These are phyloP conservation scores for Lecanoromycetidae sp. DNA, from an alignment of 2,329 filamentous ascomycete genomes.

Conservation along the genomic window DNA sequence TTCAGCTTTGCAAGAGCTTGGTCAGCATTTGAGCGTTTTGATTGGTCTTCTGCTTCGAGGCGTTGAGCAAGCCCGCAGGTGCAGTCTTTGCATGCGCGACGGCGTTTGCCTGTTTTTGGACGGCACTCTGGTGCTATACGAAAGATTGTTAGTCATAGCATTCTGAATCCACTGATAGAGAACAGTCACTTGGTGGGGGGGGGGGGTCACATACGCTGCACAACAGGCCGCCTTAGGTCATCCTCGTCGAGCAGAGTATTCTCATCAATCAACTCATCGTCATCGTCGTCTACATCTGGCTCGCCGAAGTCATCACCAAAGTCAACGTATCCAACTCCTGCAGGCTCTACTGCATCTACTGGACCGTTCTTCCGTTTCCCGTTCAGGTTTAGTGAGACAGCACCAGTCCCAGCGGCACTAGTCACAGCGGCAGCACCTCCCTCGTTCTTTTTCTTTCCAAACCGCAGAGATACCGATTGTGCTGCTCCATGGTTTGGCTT, in stretches of 20 bases:
- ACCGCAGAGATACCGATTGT: slow-evolving; percentile 49
- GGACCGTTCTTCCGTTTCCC: slow-evolving; percentile 23
- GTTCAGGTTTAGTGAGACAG: slow-evolving; percentile 16
- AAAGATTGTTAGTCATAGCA: slow-evolving; percentile 7
- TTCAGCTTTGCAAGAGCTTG: slow-evolving; percentile 43
- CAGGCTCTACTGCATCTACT: slow-evolving; percentile 33
- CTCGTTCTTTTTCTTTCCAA: slow-evolving; percentile 38
- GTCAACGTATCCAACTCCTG: slow-evolving; percentile 57
- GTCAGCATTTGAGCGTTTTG: slow-evolving; percentile 54
- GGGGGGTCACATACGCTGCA: slow-evolving; percentile 71
- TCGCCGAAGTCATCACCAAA: slow-evolving; percentile 51
- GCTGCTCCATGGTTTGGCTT: slow-evolving; percentile 55
- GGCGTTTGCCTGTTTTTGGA: slow-evolving; percentile 75
- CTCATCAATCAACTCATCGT: slow-evolving; percentile 82
- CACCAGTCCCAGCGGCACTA: slow-evolving; percentile 17
- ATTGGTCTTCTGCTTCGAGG: slow-evolving; percentile 71
- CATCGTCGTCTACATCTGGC: slow-evolving; percentile 41
- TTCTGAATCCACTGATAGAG: too few relatives aligned
- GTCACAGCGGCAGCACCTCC: slow-evolving; percentile 15
- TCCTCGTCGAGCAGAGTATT: slow-evolving; percentile 75
- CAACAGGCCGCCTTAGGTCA: slow-evolving; percentile 64
- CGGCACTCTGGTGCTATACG: slow-evolving; percentile 65
- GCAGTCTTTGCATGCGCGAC: slow-evolving; percentile 95
- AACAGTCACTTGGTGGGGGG: too few relatives aligned
- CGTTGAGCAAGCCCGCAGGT: slow-evolving; percentile 82